A percentile compares a stretch with the other conserved stretches of the same genome.
Evolutionary conservation across 2,329 filamentous ascomycete genomes (phyloP).

Genomic region (Pleoardoris graminearum): DNA sequence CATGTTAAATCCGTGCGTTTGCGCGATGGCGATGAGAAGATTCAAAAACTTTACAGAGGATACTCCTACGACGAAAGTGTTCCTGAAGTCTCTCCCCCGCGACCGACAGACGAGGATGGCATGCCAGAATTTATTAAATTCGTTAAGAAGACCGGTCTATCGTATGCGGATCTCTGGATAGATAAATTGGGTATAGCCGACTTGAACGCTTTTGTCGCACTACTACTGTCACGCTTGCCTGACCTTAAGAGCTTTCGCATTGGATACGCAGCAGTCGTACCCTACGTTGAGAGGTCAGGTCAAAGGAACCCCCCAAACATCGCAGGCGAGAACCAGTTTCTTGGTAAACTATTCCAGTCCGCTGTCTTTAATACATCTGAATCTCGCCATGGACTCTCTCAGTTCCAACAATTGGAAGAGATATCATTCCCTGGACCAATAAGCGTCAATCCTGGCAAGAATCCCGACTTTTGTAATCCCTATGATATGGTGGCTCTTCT

Average conservation of each 20-base stretch:
- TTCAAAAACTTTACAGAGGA: conserved; percentile 4
- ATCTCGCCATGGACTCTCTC: not conserved
- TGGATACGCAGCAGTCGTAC: conserved; percentile 1
- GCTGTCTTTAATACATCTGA: conserved; percentile 2
- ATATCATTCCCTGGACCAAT: conserved; percentile 3
- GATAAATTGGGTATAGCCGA: conserved; percentile 4
- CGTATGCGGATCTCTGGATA: conserved; percentile 1
- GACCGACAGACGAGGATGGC: conserved; percentile 5
- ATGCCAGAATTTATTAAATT: not conserved
- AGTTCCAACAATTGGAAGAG: conserved; percentile 1
- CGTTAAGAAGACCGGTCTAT: not conserved
- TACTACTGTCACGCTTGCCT: conserved; percentile 1
- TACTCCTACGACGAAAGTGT: not conserved
- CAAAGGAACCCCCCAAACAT: conserved; percentile 1
- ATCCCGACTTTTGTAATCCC: conserved; percentile 4
- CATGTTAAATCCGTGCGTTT: conserved; percentile 3
- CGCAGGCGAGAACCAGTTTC: conserved; percentile 4
- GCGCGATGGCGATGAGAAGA: conserved; percentile 3
- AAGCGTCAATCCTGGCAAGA: conserved; percentile 1
- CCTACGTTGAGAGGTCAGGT: conserved; percentile 1
- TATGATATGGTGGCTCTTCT: conserved; percentile 3
- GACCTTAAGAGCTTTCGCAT: conserved; percentile 4
- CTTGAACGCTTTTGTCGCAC: conserved; percentile 4
- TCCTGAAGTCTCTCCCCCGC: not conserved
- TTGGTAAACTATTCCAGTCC: conserved; percentile 3